These are phyloP conservation scores for Daldinia decipiens DNA, from an alignment of 495 filamentous ascomycete genomes.

Conservation along the genomic window DNA sequence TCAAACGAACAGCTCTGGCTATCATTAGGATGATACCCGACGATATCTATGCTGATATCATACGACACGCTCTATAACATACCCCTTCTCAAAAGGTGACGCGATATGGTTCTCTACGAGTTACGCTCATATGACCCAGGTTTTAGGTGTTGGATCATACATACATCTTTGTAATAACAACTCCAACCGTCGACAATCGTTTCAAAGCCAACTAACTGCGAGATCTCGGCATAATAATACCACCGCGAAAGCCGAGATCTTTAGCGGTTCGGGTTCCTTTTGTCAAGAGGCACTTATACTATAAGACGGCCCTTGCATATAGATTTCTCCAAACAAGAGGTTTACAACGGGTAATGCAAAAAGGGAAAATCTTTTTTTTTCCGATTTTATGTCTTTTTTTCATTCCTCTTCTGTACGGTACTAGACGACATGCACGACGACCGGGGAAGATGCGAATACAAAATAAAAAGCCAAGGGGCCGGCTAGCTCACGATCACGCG, in stretches of 20 bases:
- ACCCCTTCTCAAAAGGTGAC: not conserved
- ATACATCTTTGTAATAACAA: slow-evolving; percentile 27
- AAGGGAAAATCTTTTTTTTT: not conserved
- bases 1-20: slow-evolving; percentile 81
- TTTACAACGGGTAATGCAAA: not conserved
- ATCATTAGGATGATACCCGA: slow-evolving; percentile 87
- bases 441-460: not conserved
- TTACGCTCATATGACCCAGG: slow-evolving; percentile 4
- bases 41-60: slow-evolving; percentile 87
- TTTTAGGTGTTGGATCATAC: slow-evolving; percentile 5
- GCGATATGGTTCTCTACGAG: not conserved
- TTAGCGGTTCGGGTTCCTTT: slow-evolving; percentile 12
- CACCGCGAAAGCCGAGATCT: slow-evolving; percentile 5
- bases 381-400: slow-evolving; percentile 1
- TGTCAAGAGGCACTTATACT: slow-evolving; percentile 7
- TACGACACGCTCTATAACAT: slow-evolving; percentile 79
- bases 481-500: not conserved
- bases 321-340: slow-evolving; percentile 12
- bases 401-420: not conserved
- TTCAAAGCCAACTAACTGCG: not conserved
- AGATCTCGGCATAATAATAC: slow-evolving; percentile 9
- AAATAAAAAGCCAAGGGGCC: not conserved
- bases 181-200: slow-evolving; percentile 8
- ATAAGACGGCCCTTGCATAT: slow-evolving; percentile 24
- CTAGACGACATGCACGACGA: not conserved